A percentile compares a stretch with the other conserved stretches of the same genome.
phyloP scores from a whole-genome alignment of 202 grass and related monocot genomes.

The Digitaria exilis region DNA sequence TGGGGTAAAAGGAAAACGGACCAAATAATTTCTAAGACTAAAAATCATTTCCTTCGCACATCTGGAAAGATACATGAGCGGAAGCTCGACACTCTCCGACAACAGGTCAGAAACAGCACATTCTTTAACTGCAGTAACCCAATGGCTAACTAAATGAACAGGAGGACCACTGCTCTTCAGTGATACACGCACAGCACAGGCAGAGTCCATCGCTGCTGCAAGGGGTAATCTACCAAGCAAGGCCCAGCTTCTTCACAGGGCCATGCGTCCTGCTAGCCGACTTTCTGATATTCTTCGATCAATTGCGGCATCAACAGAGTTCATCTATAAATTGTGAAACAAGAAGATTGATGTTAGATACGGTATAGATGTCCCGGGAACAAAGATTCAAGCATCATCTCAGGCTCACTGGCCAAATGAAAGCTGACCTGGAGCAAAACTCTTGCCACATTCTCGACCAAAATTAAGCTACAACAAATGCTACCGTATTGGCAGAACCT shows the following conservation, averaged over 20 bases:
- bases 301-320: conserved; percentile 87
- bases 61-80: conserved; percentile 3
- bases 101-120: conserved; percentile 25
- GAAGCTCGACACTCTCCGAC: not conserved
- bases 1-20: not conserved
- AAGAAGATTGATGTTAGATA: conserved; percentile 48
- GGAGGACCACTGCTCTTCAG: not conserved
- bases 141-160: conserved; percentile 39
- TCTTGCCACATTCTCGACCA: conserved; percentile 63
- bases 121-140: conserved; percentile 27
- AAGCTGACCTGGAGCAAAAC: conserved; percentile 97
- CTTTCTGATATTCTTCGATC: conserved; percentile 94
- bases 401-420: conserved; percentile 65
- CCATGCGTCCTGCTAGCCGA: conserved; percentile 72
- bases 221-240: conserved; percentile 11
- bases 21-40: conserved; percentile 37
- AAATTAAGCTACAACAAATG: conserved; percentile 82
- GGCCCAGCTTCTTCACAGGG: conserved; percentile 47
- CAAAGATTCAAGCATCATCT: conserved; percentile 36
- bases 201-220: not conserved
- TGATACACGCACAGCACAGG: no score
- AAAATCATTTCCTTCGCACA: not conserved
- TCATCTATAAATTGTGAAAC: conserved; percentile 72
- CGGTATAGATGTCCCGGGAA: not conserved
- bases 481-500: conserved; percentile 68